Base-by-base conservation (phyloP, 2,329 filamentous ascomycete genomes). In the Venturia carpophila region DNA sequence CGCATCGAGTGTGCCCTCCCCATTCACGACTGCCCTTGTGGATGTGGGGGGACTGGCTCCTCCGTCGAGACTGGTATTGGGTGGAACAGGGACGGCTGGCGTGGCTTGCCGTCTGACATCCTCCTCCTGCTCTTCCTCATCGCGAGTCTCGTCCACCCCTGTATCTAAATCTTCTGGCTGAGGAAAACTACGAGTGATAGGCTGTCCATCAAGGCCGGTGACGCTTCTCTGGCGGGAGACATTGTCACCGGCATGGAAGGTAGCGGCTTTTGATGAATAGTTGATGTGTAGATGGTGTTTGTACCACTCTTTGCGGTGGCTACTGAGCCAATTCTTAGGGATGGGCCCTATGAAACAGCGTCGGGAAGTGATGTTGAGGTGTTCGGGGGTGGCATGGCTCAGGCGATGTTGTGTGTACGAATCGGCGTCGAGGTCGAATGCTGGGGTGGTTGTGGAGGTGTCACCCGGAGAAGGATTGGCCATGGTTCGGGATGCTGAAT, bases 311-410 rank as follows among this genome's bases (percentile, higher is more conserved):
- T 84, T 85, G 63, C 84, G 79, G 72, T 87, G 83, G 67, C 80
- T 83, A 69, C 83, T 83, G 64, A 87, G 78, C 85, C 85, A 88
- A 65, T 83, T 84, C 69, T 84, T 82, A 56, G 85, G 85, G 43
- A 87, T 84, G 43, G 85, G 85, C 0, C 85, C 85, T 66, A 88
- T 85, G 74, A 88, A 88, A 74, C 82, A 83, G 64, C 85, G 82
- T 64, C 82, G 79, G 63, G 80, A 83, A 7, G 85, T 87, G 69
- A 85, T 75, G 73, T 87, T 80, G 49, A 88, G 74, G 70, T 88
- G 85, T 66, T 83, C 79, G 30, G 84, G 79, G 55, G 82, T 84
- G 61, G 84, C 82, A 79, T 88, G 83, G 76, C 83, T 80, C 83
- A 85, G 72, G 69, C 80, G 79, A 68, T 81, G 79, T 2, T 79